Base-by-base conservation (phyloP, 2,329 filamentous ascomycete species). In the Fusarium udum region DNA sequence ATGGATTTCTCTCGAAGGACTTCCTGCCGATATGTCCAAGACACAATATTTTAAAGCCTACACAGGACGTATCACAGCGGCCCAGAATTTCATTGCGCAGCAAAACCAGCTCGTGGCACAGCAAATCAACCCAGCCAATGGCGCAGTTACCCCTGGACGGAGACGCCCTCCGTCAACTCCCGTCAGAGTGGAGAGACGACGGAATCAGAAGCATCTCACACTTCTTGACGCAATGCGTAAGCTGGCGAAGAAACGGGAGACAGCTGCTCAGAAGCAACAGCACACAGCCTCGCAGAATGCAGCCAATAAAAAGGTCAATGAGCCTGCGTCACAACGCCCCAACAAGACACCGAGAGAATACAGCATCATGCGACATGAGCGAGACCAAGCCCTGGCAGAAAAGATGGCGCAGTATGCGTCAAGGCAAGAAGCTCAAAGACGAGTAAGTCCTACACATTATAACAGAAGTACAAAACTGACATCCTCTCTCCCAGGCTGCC, bases 161-260 rank as follows among this genome's bases (percentile, higher is more conserved):
- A 89, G 93, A 65, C 88, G 94, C 70, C 89, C 92, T 34, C 58
- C 61, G 34, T 97, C 94, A 1, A 91, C 92, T 2, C 95, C 95
- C 7, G 84, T 96, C 37, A 89, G 94, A 58, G 95, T 99, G 11
- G 95, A 98, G 78, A 90, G 95, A 70, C 90, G 95, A 63, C 91
- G 94, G 73, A 94, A 94, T 72, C 93, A 95, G 71, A 94, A 95
- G 79, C 94, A 98, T 79, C 85, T 98, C 64, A 93, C 93, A 51
- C 87, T 98, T 77, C 92, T 99, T 75, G 95, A 98, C 82, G 93
- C 93, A 7, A 98, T 98, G 94, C 90, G 95, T 46, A 99, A 98
- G 81, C 83, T 97, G 53, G 95, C 95, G 2, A 97, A 97, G 86
- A 98, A 98, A 83, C 90, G 95, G 32, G 96, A 99, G 83, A 92